Base-by-base conservation (phyloP, 805 yeast species). In the Komagataella pseudopastoris region DNA sequence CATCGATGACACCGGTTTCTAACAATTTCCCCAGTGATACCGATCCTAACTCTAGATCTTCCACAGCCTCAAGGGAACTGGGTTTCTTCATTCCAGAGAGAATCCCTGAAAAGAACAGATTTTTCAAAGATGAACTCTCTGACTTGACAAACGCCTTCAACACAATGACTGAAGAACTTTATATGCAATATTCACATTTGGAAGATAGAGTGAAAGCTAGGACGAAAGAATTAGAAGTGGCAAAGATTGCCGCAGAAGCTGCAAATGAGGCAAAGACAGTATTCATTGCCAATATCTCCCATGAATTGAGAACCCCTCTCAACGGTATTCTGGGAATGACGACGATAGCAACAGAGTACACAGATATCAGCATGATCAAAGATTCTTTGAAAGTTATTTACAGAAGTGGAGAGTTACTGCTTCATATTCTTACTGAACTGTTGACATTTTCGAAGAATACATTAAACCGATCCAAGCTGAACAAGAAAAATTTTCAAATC, bases 281-380 rank as follows among this genome's bases (percentile, higher is more conserved):
- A 6, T 88, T 88, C 63, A 83, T 88, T 59, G 96, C 96, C 2
- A 87, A 90, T 58, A 89, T 88, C 16, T 87, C 96, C 0, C 96
- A 88, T 64, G 99, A 93, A 69, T 72, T 93, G 61, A 78, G 98
- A 58, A 93, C 98, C 0, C 99, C 99, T 1, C 71, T 93, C 55
- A 93, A 93, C 64, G 99, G 99, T 63, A 93, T 93, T 46, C 70
- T 93, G 51, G 98, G 98, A 56, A 87, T 91, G 90, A 87, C 97
- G 0, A 85, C 95, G 2, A 85, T 91, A 52, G 90, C 96, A 5
- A 81, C 89, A 86, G 93, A 86, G 18, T 98, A 93, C 63, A 72
- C 72, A 24, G 91, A 87, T 57, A 72, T 74, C 4, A 65, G 71
- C 12, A 80, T 81, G 56, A 81, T 89, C 12, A 84, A 85, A 59